Base-by-base conservation (phyloP, 2,329 filamentous ascomycete species). In the Talaromyces rugulosus region DNA sequence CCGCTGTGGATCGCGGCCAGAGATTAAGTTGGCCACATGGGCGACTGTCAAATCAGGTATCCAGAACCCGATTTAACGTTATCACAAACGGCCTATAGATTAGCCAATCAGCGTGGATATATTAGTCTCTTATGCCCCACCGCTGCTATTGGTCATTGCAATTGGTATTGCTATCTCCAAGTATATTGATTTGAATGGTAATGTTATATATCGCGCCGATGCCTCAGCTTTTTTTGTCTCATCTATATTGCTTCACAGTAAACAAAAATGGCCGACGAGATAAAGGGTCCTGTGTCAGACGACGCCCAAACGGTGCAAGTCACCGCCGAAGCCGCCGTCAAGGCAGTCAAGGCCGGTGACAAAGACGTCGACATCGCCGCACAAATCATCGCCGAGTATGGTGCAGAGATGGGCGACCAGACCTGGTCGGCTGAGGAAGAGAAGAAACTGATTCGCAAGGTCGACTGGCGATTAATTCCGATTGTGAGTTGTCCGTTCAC, bases 361-460 rank as follows among this genome's bases (percentile, higher is more conserved):
- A 58, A 47, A 18, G 23, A 34, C 40, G 56, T 47, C 9, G 56
- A 58, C n/a, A 58, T 58, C 12, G 56, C 56, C 2, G 56, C 56
- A n/a, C 56, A 58, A 58, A 58, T 58, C n/a, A 31, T 58, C n/a
- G 56, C 56, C 27, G 27, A 58, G 44, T 58, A 58, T 33, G 56
- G 23, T 4, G 34, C 47, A 6, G 56, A 58, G 44, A 31, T 18
- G 14, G 28, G 40, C 27, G 27, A 14, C 4, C 27, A 42, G 5
- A 33, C 56, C 7, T 58, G 56, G 56, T 31, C 56, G 12, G 14
- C 56, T 2, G 36, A 58, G 40, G 56, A 58, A 27, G 56, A 58
- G n/a, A 58, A 58, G 40, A 58, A 58, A 31, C 23, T 58, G 23
- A 58, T 58, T 28, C 56, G 56, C 12, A 58, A 58, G 31, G 31